Evolutionary conservation across 2,329 filamentous ascomycete genomes (phyloP), one percentile per base, ranked within the genome.

Genomic region (Chaetoscypha palmicola): DNA sequence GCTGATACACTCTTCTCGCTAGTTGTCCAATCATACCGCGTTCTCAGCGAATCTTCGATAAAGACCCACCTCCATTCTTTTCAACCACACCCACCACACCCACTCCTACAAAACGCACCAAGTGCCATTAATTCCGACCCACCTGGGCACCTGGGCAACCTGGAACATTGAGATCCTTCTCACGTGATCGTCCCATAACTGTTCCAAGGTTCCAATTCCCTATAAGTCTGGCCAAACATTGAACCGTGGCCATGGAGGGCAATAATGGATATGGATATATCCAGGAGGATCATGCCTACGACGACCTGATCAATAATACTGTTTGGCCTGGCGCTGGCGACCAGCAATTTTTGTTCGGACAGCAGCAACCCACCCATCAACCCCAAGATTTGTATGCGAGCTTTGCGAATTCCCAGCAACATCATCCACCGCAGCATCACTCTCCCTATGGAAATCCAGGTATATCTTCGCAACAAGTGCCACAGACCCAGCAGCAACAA

Each of bases 1-100:
- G 57, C 57, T 60, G 52, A 58, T 58, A 51, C 50, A 52, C 40
- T 30, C 31, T 46, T 51, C 35, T 58, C 50, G 55, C 49, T 58
- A 60, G 55, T 46, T 31, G 30, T 16, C 50, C 53, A 56, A 53
- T 51, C 49, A 54, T 33, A 44, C 38, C 34, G 8, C 10, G 11
- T 17, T 16, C 22, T 21, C 5, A 26, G 5, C 17, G 22, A 22
- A 14, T 24, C 16, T 14, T 37, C 38, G 33, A 35, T 47, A 31
- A 48, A 34, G 17, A 32, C 37, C 17, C 8, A 24, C 33, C 9
- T 26, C 32, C 22, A 30, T 41, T 39, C 19, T 30, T 34, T 32
- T 17, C 24, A 23, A 10, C 14, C 36, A 21, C 38, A 37, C 34
- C 33, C 41, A 22, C 30, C 11, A 26, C 31, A n/a, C 9, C 36